These are phyloP conservation scores for Talaromyces sp. DNA, from an alignment of 2,329 filamentous ascomycete species.

Conservation along the genomic window DNA sequence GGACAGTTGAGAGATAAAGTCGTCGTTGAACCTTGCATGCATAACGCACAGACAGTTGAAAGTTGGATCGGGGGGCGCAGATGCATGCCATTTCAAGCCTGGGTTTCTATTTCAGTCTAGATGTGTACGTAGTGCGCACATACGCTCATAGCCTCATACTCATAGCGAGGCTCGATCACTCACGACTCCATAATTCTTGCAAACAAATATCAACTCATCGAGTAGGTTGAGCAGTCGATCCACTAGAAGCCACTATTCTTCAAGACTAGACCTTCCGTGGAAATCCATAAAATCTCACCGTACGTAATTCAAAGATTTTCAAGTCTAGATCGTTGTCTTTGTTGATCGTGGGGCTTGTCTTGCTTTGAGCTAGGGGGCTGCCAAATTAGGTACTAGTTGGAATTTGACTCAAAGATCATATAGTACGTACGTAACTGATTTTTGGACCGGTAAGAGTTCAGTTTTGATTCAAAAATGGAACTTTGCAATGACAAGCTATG, in stretches of 20 bases:
- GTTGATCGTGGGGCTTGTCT: conserved; percentile 4
- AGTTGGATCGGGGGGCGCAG: background rate
- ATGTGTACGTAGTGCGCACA: background rate
- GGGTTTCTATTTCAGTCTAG: background rate
- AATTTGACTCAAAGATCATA: background rate
- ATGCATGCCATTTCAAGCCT: background rate
- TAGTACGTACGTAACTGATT: background rate
- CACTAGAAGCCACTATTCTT: background rate
- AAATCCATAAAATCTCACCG: background rate
- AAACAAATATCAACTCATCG: background rate
- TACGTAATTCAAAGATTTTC: background rate
- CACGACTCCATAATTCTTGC: background rate
- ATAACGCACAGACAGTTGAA: background rate
- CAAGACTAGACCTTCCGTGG: background rate
- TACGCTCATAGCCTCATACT: background rate
- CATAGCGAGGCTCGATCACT: background rate
- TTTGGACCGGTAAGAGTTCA: background rate
- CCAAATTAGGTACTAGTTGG: background rate
- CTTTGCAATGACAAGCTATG: too few relatives aligned
- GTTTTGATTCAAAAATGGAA: background rate
- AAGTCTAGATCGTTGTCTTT: conserved; percentile 7
- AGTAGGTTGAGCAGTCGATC: background rate
- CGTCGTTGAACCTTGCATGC: background rate
- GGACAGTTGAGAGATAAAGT: background rate
- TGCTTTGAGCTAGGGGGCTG: background rate